Conservation (phyloP, 306 rosid genomes). For the Dryas octopetala region DNA sequence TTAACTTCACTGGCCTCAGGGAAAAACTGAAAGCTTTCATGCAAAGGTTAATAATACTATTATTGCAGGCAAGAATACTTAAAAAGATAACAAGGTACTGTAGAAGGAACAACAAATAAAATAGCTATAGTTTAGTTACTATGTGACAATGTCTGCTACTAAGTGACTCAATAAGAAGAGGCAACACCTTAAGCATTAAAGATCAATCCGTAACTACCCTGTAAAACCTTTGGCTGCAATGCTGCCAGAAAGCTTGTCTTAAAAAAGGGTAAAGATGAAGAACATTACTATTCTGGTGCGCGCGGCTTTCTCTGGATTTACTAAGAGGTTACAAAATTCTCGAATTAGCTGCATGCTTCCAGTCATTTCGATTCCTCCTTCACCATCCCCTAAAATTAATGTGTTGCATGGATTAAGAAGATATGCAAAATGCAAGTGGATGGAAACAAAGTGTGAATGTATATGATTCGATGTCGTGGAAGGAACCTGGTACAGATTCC, state of each 20-base stretch:
- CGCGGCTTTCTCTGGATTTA: conserved; percentile 57
- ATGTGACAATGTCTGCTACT: background rate
- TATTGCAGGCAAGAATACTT: conserved; percentile 23
- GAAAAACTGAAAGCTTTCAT: conserved; percentile 64
- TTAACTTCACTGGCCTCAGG: conserved; percentile 96
- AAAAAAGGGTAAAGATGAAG: background rate
- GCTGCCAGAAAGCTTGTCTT: background rate
- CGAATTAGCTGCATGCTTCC: conserved; percentile 90
- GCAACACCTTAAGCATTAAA: background rate
- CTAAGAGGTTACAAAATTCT: conserved; percentile 61
- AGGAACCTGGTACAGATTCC: conserved; percentile 84
- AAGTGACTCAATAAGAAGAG: background rate
- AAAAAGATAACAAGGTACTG: conserved; percentile 14
- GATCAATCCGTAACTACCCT: background rate
- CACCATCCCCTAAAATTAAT: conserved; percentile 75
- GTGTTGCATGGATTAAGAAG: conserved; percentile 18
- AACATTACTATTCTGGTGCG: conserved; percentile 79
- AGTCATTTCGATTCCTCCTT: conserved; percentile 97
- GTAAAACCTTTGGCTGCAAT: background rate
- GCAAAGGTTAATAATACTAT: conserved; percentile 30
- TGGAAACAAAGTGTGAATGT: background rate
- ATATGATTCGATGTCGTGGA: conserved; percentile 7
- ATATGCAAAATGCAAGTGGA: background rate
- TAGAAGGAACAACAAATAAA: conserved; percentile 6
- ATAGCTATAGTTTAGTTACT: background rate